Conservation (phyloP, 1,284 basidiomycete genomes). For the Kalmanozyma brasiliensis region DNA sequence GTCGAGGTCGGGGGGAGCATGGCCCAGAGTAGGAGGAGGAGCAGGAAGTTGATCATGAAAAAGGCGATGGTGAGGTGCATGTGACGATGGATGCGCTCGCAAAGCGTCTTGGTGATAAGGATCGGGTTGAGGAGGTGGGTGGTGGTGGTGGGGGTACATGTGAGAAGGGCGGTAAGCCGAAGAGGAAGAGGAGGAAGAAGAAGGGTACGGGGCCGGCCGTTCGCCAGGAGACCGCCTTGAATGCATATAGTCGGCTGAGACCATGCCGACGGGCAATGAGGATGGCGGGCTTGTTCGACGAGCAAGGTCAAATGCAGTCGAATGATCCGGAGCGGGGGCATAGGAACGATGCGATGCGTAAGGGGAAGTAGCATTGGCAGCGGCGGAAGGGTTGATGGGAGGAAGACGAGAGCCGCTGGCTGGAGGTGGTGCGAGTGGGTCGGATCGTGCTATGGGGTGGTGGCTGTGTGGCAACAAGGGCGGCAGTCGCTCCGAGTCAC, state of each 20-base stretch:
- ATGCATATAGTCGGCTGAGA: constrained; percentile 30
- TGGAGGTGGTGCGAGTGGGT: constrained; percentile 12
- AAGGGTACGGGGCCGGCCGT: constrained; percentile 4
- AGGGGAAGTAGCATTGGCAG: no score
- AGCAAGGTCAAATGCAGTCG: constrained; percentile 5
- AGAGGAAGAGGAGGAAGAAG: neutral
- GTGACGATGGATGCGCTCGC: constrained; percentile 16
- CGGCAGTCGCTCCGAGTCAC: constrained; percentile 14
- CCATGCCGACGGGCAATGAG: constrained; percentile 32
- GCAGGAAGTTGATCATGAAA: no score
- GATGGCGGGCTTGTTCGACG: constrained; percentile 24
- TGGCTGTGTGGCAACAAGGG: constrained; percentile 25
- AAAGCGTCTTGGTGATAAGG: constrained; percentile 18
- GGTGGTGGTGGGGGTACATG: no score
- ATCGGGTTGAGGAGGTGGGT: constrained; percentile 8
- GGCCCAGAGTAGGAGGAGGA: constrained; percentile 12
- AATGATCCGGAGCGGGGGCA: constrained; percentile 12
- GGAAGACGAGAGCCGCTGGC: constrained; percentile 15
- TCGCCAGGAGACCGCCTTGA: constrained; percentile 26
- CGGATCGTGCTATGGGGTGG: no score
- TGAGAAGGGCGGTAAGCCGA: neutral
- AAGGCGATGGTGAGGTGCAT: constrained; percentile 22
- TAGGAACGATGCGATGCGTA: constrained; percentile 25
- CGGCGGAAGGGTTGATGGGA: constrained; percentile 24
- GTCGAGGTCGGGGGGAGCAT: constrained; percentile 7